Evolutionary conservation across 305 asterid species (phyloP), one percentile per base, ranked within the genome.

Genomic region (Andrographis paniculata): DNA sequence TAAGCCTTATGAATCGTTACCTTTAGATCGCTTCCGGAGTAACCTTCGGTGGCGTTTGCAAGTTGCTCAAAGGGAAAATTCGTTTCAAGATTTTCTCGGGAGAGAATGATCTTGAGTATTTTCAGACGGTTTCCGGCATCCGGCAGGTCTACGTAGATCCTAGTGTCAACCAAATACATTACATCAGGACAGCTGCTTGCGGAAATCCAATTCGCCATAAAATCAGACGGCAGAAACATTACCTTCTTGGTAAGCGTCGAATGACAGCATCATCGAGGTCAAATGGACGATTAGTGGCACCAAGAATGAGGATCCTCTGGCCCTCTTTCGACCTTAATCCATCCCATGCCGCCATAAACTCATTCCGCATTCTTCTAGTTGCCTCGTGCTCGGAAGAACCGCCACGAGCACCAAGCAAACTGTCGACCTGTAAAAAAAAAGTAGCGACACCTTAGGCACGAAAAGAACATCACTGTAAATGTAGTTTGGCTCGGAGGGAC

Each of bases 281-380:
- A 67, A 91, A 87, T 42, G 99, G 96, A 39, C 99, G 82, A 71
- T 92, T 92, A 21, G 97, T 92, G 53, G 97, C 99, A n/a, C 99
- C 99, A 43, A 92, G 93, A 48, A 92, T 82, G 50, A 92, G 93
- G 64, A 92, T 81, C 56, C 87, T 74, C 73, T 87, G 95, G 71
- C 87, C 84, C 51, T 87, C 96, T 71, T 87, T 84, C 47, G 99
- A 75, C 74, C 96, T 78, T 73, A 91, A 75, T 49, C 99, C 99
- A 74, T 91, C 99, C 99, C 99, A 91, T 41, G 99, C 96, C 27
- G 99, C 89, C 99, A 91, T 91, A 59, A 91, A 91, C 70, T 91
- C 96, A 56, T 91, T 91, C 23, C 96, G 71, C 99, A 91, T 87
- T 71, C 99, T 77, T 78, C 99, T 80, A 37, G 96, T 91, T 14